Percentiles rank a stretch among this genome's conserved stretches.
Conservation (phyloP, 345 rosid species). For the Moricandia moricandioides region DNA sequence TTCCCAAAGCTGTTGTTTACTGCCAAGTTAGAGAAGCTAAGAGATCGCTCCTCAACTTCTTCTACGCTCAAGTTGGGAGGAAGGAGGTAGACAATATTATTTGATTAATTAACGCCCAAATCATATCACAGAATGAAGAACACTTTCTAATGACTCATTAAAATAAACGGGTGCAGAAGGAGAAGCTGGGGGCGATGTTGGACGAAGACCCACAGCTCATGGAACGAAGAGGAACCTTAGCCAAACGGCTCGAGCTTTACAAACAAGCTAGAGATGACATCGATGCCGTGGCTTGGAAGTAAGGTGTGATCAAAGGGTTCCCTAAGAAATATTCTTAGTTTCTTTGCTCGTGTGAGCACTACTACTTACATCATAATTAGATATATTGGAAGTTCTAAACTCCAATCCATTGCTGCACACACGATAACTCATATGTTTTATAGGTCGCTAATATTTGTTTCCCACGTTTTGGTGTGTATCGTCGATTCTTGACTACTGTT, state of each 20-base stretch:
- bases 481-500: conserved; percentile 22
- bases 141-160: not conserved
- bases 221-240: conserved; percentile 72
- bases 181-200: conserved; percentile 84
- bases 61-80: conserved; percentile 86
- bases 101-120: not conserved
- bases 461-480: conserved; percentile 26
- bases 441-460: conserved; percentile 9
- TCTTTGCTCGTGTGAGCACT: conserved; percentile 21
- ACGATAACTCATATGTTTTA: conserved; percentile 6
- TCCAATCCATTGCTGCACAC: conserved; percentile 18
- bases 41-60: conserved; percentile 79
- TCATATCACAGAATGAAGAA: not conserved
- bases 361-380: conserved; percentile 6
- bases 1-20: conserved; percentile 94
- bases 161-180: conserved; percentile 51
- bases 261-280: conserved; percentile 96
- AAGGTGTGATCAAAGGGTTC: conserved; percentile 3
- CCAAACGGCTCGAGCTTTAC: conserved; percentile 90
- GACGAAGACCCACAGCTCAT: conserved; percentile 97
- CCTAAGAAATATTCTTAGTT: conserved; percentile 17
- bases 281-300: conserved; percentile 94
- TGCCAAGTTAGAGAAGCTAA: conserved; percentile 96
- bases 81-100: conserved; percentile 56
- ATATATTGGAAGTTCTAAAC: conserved; percentile 11